Evolutionary conservation across 257 asterid genomes (phyloP), one percentile per base, ranked within the genome.

Genomic region (Fraxinus pennsylvanica): DNA sequence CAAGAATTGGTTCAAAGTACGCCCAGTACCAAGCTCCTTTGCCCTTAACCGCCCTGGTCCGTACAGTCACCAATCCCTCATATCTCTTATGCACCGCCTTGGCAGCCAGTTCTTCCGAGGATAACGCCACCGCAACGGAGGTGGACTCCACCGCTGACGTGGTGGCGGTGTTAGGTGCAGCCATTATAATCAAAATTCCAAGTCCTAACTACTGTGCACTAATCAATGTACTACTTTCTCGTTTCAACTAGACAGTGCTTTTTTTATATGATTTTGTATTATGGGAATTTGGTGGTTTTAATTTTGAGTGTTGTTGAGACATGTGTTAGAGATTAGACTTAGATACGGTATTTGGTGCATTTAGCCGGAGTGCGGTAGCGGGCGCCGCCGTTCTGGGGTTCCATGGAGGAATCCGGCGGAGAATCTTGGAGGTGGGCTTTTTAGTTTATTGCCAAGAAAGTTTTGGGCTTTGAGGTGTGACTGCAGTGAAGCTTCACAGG

Each of bases 1-100:
- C 91, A 75, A 96, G 90, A 65, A 93, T 91, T 59, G 99, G 99
- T 81, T 96, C 98, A 9, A 96, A 88, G 86, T 93, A 97, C 38
- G 91, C 91, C 99, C 99, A 96, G 77, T 96, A 96, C 99, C 99
- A 96, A 9, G 99, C 98, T 68, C 99, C 99, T 81, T 96, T 96
- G 0, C 99, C 99, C 82, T 91, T 94, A n/a, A 92, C 80, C 15
- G 98, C 99, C 87, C 93, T 93, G 3, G 89, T 91, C 90, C 97
- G 90, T 71, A 92, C 99, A 87, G 75, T 88, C 68, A 92, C 88
- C 72, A 96, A 82, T 9, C 98, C 96, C 17, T 93, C 98, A 77
- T 86, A 96, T 75, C 99, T 80, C 90, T 93, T 96, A 59, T 91
- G 92, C 27, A 89, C 88, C 50, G 92, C 93, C 89, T 96, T 93